Evolutionary conservation across 345 rosid species (phyloP).

Genomic region (Streptanthus diversifolius): DNA sequence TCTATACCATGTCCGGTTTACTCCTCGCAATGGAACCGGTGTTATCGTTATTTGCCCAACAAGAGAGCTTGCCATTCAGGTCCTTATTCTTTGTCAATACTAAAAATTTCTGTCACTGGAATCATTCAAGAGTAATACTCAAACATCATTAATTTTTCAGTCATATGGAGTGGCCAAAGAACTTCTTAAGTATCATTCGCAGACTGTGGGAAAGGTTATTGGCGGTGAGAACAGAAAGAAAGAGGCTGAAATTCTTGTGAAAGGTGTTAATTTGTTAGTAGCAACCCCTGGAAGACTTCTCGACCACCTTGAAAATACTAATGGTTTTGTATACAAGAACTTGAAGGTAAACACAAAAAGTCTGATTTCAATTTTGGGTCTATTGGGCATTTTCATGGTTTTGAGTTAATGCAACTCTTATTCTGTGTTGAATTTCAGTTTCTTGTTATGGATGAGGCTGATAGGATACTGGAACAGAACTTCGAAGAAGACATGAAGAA

Average conservation of each 20-base stretch:
- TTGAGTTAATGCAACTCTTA: neutral
- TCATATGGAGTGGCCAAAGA: slow-evolving; percentile 88
- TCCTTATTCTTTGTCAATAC: slow-evolving; percentile 7
- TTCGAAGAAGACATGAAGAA: slow-evolving; percentile 98
- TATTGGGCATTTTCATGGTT: neutral
- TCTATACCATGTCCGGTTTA: slow-evolving; percentile 57
- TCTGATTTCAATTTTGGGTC: neutral
- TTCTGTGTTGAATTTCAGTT: slow-evolving; percentile 45
- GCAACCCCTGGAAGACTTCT: slow-evolving; percentile 99
- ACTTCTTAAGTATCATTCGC: slow-evolving; percentile 85
- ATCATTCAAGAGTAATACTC: neutral
- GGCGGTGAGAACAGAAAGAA: slow-evolving; percentile 82
- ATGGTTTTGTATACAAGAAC: slow-evolving; percentile 77
- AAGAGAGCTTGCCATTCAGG: slow-evolving; percentile 98
- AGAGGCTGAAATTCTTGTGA: slow-evolving; percentile 76
- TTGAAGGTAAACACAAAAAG: slow-evolving; percentile 54
- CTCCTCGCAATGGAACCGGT: slow-evolving; percentile 83
- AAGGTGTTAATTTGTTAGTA: slow-evolving; percentile 84
- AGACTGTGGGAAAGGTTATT: slow-evolving; percentile 82
- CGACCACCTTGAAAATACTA: slow-evolving; percentile 88
- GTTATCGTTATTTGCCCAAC: slow-evolving; percentile 92
- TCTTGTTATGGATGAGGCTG: slow-evolving; percentile 95
- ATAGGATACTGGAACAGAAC: slow-evolving; percentile 91
- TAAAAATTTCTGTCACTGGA: neutral
- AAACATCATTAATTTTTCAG: slow-evolving; percentile 33